These are phyloP conservation scores for Microdochium paspali DNA, from an alignment of 2,329 filamentous ascomycete species.

Conservation along the genomic window DNA sequence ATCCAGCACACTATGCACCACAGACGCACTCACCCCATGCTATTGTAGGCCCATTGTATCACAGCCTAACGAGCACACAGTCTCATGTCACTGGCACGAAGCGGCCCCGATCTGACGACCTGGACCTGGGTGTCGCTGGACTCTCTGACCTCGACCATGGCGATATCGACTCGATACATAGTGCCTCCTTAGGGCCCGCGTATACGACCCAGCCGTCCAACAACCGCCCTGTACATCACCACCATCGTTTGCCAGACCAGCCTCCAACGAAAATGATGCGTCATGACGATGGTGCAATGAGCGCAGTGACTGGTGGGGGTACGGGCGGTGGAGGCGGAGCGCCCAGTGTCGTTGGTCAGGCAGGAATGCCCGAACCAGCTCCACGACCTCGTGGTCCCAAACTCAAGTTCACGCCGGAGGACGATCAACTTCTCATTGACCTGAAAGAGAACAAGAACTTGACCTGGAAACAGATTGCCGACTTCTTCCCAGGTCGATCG, in stretches of 20 bases:
- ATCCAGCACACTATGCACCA: conserved; percentile 44
- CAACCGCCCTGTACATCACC: conserved; percentile 57
- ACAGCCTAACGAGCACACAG: conserved; percentile 32
- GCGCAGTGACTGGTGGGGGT: conserved; percentile 22
- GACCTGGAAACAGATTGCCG: conserved; percentile 95
- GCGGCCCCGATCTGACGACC: conserved; percentile 46
- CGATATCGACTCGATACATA: conserved; percentile 46
- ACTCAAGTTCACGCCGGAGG: conserved; percentile 87
- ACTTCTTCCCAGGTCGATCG: conserved; percentile 87
- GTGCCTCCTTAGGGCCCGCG: conserved; percentile 39
- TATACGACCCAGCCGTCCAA: conserved; percentile 38
- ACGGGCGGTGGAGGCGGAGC: conserved; percentile 45
- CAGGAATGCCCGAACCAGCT: conserved; percentile 78
- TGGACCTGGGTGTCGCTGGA: conserved; percentile 43
- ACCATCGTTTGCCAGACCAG: conserved; percentile 70
- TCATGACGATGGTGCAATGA: conserved; percentile 37
- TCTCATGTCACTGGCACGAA: conserved; percentile 31
- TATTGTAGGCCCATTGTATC: conserved; percentile 42
- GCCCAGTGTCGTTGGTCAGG: conserved; percentile 78
- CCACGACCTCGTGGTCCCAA: conserved; percentile 77
- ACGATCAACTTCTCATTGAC: conserved; percentile 79
- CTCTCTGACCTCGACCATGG: conserved; percentile 43
- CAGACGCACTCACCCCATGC: conserved; percentile 32
- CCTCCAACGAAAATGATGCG: conserved; percentile 59
- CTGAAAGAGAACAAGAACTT: conserved; percentile 91